Percentiles rank a stretch among this genome's conserved stretches.
Conservation (phyloP, 805 yeast genomes). For the Metschnikowia rubicola region DNA sequence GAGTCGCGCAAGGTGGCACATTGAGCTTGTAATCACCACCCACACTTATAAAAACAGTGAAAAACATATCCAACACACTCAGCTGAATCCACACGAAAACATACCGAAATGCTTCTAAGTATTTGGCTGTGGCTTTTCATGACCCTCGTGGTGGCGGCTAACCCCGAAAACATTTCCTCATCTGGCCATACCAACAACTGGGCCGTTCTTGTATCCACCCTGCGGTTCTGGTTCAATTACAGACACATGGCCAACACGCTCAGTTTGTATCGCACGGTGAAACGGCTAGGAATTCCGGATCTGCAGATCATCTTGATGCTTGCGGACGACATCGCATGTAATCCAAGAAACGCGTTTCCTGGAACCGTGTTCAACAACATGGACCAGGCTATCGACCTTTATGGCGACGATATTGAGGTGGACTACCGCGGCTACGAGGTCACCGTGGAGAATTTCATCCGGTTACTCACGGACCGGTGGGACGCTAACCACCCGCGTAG, state of each 20-base stretch:
- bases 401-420: constrained; percentile 92
- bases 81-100: not conserved
- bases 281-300: constrained; percentile 94
- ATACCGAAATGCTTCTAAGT: not conserved
- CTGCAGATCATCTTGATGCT: constrained; percentile 95
- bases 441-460: constrained; percentile 93
- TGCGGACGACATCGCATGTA: constrained; percentile 96
- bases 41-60: no score
- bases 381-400: constrained; percentile 86
- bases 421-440: constrained; percentile 98
- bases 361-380: constrained; percentile 94
- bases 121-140: not conserved
- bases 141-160: not conserved
- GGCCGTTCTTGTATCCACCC: constrained; percentile 93
- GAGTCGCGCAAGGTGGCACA: no score
- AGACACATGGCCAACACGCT: constrained; percentile 96
- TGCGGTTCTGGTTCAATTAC: constrained; percentile 97
- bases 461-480: constrained; percentile 93
- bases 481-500: constrained; percentile 90
- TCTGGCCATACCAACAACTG: constrained; percentile 62
- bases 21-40: no score
- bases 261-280: constrained; percentile 92
- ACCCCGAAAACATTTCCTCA: constrained; percentile 16
- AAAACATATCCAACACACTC: no score
- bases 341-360: constrained; percentile 92